Percentiles rank a stretch among this genome's conserved stretches.
phyloP scores from a whole-genome alignment of 1,284 basidiomycete species.

The Coniophora puteana region DNA sequence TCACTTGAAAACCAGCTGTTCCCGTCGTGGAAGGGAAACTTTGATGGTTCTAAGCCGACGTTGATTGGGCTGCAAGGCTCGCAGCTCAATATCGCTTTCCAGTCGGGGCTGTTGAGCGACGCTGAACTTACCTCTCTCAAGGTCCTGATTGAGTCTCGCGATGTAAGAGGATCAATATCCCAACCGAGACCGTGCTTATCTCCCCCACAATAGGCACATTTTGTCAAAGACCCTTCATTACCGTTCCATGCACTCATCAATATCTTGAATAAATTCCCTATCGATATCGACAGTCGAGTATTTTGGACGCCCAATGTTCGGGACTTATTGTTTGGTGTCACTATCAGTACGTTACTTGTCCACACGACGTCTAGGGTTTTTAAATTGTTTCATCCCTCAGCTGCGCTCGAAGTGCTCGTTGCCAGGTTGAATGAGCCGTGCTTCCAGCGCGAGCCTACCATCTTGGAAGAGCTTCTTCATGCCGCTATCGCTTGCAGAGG shows the following conservation, averaged over 20 bases:
- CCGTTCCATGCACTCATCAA: conserved; percentile 74
- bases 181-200: conserved; percentile 4
- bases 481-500: conserved; percentile 55
- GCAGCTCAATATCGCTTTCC: conserved; percentile 49
- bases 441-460: conserved; percentile 31
- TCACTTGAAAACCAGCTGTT: conserved; percentile 49
- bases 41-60: conserved; percentile 63
- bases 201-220: conserved; percentile 56
- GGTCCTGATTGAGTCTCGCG: conserved; percentile 68
- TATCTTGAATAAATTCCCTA: conserved; percentile 70
- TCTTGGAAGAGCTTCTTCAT: conserved; percentile 49
- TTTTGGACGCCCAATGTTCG: conserved; percentile 61
- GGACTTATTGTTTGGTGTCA: conserved; percentile 65
- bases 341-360: conserved; percentile 23
- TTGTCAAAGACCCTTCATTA: conserved; percentile 75
- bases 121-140: conserved; percentile 59
- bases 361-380: not conserved
- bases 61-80: conserved; percentile 56
- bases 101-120: conserved; percentile 61
- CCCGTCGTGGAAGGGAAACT: conserved; percentile 74
- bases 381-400: conserved; percentile 12
- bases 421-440: conserved; percentile 33
- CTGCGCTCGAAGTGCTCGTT: conserved; percentile 28
- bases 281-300: conserved; percentile 64
- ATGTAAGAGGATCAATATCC: conserved; percentile 41